Conservation (phyloP, 495 filamentous ascomycete genomes). For the Chaetomium fimeti region DNA sequence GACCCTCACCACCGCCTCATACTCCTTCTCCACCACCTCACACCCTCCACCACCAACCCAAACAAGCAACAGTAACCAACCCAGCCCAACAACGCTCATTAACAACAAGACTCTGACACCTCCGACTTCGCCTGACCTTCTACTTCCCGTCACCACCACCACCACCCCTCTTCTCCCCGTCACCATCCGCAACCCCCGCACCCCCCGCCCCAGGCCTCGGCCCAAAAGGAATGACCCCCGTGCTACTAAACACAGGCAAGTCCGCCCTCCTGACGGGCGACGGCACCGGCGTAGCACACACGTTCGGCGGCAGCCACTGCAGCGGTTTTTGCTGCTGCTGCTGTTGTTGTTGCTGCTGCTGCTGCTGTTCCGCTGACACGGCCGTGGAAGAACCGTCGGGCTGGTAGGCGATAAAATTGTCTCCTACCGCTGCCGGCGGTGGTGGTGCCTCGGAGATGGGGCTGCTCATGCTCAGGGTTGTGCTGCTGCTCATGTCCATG, state of each 20-base stretch:
- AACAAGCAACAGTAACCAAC: no score
- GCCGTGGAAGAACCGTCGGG: slow-evolving; percentile 41
- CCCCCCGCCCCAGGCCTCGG: not conserved
- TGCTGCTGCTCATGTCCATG: not conserved
- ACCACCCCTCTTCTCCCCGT: not conserved
- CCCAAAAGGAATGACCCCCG: slow-evolving; percentile 31
- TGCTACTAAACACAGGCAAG: slow-evolving; percentile 38
- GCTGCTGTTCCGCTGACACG: slow-evolving; percentile 25
- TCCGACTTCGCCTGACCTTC: no score
- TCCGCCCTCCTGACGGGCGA: slow-evolving; percentile 30
- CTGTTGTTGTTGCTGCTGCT: slow-evolving; percentile 26
- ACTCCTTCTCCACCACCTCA: no score
- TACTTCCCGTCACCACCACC: not conserved
- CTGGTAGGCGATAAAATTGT: slow-evolving; percentile 42
- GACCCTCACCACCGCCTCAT: no score
- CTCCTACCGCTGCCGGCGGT: not conserved
- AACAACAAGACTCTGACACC: not conserved
- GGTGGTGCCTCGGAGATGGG: slow-evolving; percentile 16
- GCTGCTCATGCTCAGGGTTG: not conserved
- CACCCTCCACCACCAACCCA: no score
- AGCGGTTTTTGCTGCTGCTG: slow-evolving; percentile 33
- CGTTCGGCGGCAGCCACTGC: slow-evolving; percentile 42
- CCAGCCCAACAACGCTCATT: not conserved
- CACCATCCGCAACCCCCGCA: not conserved
- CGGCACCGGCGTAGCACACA: slow-evolving; percentile 23